Evolutionary conservation across 208 protist genomes (phyloP).

Genomic region (Leishmania martiniquensis): DNA sequence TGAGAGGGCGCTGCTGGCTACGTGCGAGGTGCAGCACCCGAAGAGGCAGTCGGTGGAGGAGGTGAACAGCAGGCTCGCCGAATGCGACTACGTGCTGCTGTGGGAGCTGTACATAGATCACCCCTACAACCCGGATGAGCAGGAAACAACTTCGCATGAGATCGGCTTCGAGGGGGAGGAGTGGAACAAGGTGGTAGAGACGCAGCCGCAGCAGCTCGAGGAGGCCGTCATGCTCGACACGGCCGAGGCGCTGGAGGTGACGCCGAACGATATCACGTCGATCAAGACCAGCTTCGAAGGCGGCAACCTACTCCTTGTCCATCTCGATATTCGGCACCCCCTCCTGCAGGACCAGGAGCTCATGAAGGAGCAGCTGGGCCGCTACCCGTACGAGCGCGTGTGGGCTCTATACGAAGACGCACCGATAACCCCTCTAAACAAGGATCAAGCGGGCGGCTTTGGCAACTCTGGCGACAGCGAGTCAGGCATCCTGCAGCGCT

Average conservation of each 20-base stretch:
- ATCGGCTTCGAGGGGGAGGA: conserved; percentile 62
- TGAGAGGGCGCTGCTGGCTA: conserved; percentile 24
- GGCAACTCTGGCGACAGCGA: conserved; percentile 20
- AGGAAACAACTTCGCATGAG: conserved; percentile 35
- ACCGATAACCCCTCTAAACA: conserved; percentile 14
- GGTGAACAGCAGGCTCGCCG: conserved; percentile 42
- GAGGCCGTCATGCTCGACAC: conserved; percentile 53
- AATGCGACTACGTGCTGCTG: conserved; percentile 46
- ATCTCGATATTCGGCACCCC: conserved; percentile 38
- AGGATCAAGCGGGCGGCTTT: conserved; percentile 14
- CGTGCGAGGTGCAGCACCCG: conserved; percentile 53
- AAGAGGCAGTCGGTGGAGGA: conserved; percentile 35
- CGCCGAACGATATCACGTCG: conserved; percentile 34
- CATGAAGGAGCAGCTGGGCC: conserved; percentile 52
- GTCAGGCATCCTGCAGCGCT: conserved; percentile 53
- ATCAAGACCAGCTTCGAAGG: conserved; percentile 31
- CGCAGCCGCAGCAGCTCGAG: conserved; percentile 36
- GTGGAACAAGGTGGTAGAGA: conserved; percentile 57
- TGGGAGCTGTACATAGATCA: conserved; percentile 58
- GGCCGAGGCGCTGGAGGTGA: conserved; percentile 38
- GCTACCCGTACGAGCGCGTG: conserved; percentile 52
- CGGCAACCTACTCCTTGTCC: conserved; percentile 36
- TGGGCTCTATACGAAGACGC: conserved; percentile 51
- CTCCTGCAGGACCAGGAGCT: conserved; percentile 35
- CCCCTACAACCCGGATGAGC: conserved; percentile 35